Conservation (phyloP, 192 early-diverging fungal genomes). For the Podila epigama region DNA sequence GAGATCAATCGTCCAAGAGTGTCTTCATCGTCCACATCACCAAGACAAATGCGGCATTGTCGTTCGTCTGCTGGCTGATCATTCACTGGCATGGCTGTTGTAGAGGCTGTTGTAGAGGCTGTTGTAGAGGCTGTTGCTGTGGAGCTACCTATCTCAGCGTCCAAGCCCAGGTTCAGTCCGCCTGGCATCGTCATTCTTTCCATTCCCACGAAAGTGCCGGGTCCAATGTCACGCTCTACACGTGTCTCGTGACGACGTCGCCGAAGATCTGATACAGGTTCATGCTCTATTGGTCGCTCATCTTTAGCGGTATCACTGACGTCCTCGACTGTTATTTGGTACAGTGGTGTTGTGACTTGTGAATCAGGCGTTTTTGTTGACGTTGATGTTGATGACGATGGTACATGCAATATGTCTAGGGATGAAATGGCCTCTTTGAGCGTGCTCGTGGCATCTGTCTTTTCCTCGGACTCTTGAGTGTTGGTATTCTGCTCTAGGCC, state of each 20-base stretch:
- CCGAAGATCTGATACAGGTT: conserved; percentile 1
- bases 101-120: neutral
- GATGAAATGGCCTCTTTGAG: too few relatives aligned
- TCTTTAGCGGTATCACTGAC: conserved; percentile 12
- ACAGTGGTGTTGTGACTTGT: neutral
- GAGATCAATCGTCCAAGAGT: conserved; percentile 59
- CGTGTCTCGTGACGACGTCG: neutral
- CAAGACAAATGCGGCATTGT: conserved; percentile 62
- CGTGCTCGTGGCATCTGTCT: too few relatives aligned
- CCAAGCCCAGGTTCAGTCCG: conserved; percentile 21
- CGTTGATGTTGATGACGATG: neutral
- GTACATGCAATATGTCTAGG: too few relatives aligned
- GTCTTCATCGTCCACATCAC: conserved; percentile 56
- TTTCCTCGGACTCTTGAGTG: neutral
- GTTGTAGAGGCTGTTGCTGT: neutral
- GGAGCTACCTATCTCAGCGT: conserved; percentile 8
- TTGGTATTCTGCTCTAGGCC: neutral
- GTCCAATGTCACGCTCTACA: neutral
- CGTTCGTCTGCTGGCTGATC: conserved; percentile 49
- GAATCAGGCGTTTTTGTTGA: neutral
- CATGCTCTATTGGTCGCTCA: neutral
- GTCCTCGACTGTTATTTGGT: conserved; percentile 42
- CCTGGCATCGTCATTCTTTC: conserved; percentile 27
- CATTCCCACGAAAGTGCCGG: neutral
- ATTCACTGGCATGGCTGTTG: conserved; percentile 10